These are phyloP conservation scores for Diplosphaera chodatii DNA, from an alignment of 139 green algal species.

Conservation along the genomic window DNA sequence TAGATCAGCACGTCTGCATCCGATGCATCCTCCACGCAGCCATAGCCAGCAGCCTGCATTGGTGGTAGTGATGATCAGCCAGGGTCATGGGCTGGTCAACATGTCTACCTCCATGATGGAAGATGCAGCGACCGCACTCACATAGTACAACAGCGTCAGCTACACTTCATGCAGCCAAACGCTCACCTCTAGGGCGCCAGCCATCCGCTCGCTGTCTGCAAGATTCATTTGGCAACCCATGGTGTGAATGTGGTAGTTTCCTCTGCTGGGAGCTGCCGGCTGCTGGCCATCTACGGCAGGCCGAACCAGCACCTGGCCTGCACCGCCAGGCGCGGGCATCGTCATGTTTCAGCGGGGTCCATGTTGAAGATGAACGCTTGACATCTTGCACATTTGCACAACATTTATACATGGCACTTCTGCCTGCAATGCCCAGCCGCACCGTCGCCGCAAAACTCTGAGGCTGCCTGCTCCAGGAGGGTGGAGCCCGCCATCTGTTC, in stretches of 20 bases:
- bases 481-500: too few relatives aligned
- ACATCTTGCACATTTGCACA: too few relatives aligned
- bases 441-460: background rate
- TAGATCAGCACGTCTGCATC: slow-evolving; percentile 92
- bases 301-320: slow-evolving; percentile 26
- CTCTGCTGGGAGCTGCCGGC: slow-evolving; percentile 8
- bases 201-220: slow-evolving; percentile 91
- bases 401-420: too few relatives aligned
- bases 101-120: too few relatives aligned
- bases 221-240: slow-evolving; percentile 82
- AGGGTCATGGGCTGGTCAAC: too few relatives aligned
- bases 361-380: too few relatives aligned
- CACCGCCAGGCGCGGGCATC: background rate
- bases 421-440: too few relatives aligned
- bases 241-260: slow-evolving; percentile 93
- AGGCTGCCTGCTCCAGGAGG: background rate
- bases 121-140: too few relatives aligned
- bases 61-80: too few relatives aligned
- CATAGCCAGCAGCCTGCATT: slow-evolving; percentile 61
- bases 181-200: slow-evolving; percentile 75
- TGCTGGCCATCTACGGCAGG: background rate
- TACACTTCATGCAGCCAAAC: too few relatives aligned
- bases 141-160: too few relatives aligned
- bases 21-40: slow-evolving; percentile 57
- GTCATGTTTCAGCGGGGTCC: too few relatives aligned